These are phyloP conservation scores for Candida dajiaensis DNA, from an alignment of 805 yeast species.

Conservation along the genomic window DNA sequence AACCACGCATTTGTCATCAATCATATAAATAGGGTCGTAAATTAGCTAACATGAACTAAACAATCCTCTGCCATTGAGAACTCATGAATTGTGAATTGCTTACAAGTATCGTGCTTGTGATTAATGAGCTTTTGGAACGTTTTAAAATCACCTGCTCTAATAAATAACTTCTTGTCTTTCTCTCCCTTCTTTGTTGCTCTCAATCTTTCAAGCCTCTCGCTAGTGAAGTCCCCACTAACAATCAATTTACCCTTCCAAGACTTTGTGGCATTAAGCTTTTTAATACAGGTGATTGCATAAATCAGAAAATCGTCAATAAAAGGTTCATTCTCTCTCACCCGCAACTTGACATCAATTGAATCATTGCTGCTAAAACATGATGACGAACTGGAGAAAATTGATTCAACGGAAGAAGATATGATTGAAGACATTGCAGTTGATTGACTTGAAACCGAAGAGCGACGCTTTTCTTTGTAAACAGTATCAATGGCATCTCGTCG, in stretches of 20 bases:
- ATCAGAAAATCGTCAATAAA: constrained; percentile 5
- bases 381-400: not conserved
- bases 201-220: not conserved
- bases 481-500: constrained; percentile 5
- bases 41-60: not conserved
- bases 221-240: constrained; percentile 1
- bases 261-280: constrained; percentile 2
- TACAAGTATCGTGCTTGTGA: not conserved
- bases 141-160: constrained; percentile 2
- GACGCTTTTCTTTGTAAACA: not conserved
- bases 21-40: too few relatives aligned
- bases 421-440: not conserved
- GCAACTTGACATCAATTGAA: not conserved
- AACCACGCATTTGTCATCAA: not conserved
- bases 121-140: not conserved
- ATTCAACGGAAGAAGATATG: not conserved
- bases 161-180: not conserved
- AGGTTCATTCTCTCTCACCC: not conserved
- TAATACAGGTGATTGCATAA: constrained; percentile 6
- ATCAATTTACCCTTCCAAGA: constrained; percentile 4
- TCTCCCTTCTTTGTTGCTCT: not conserved
- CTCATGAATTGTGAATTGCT: constrained; percentile 1
- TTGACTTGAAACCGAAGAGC: not conserved
- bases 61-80: constrained; percentile 1
- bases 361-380: not conserved